phyloP scores from a whole-genome alignment of 2,329 filamentous ascomycete species.

The Clarireedia paspali region DNA sequence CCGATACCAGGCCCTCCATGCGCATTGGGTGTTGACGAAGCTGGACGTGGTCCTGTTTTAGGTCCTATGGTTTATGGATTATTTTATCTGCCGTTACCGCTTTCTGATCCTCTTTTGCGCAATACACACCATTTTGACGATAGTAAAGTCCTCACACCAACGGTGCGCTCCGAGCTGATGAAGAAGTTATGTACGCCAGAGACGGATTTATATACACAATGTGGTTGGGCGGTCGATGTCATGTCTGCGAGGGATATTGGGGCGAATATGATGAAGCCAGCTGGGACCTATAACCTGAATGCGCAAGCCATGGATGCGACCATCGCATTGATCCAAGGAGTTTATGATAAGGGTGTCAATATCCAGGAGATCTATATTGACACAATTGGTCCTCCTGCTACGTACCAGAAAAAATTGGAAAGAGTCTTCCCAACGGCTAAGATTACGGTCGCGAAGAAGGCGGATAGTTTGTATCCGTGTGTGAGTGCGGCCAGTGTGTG shows the following conservation, averaged over 20 bases:
- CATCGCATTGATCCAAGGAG: slow-evolving; percentile 68
- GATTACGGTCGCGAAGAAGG: slow-evolving; percentile 81
- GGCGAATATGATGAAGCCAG: slow-evolving; percentile 32
- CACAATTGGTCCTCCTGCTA: slow-evolving; percentile 75
- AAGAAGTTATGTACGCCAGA: slow-evolving; percentile 58
- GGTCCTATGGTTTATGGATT: slow-evolving; percentile 69
- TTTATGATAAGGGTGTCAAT: slow-evolving; percentile 72
- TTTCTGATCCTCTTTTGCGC: slow-evolving; percentile 67
- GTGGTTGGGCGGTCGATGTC: slow-evolving; percentile 76
- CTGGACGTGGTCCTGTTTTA: slow-evolving; percentile 87
- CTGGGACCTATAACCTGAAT: slow-evolving; percentile 75
- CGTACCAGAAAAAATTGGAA: slow-evolving; percentile 80
- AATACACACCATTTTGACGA: slow-evolving; percentile 83
- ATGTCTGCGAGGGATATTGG: slow-evolving; percentile 58
- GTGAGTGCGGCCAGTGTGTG: slow-evolving; percentile 91
- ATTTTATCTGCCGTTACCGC: slow-evolving; percentile 67
- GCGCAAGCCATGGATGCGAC: slow-evolving; percentile 94
- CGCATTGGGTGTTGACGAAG: slow-evolving; percentile 86
- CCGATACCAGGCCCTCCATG: slow-evolving; percentile 47
- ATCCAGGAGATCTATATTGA: slow-evolving; percentile 89
- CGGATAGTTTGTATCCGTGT: slow-evolving; percentile 84
- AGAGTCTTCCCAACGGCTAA: slow-evolving; percentile 70
- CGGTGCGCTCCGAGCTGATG: slow-evolving; percentile 68
- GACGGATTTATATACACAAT: slow-evolving; percentile 52
- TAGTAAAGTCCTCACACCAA: slow-evolving; percentile 80